Evolutionary conservation across 208 protist species (phyloP).

Genomic region (Leishmania turanica): DNA sequence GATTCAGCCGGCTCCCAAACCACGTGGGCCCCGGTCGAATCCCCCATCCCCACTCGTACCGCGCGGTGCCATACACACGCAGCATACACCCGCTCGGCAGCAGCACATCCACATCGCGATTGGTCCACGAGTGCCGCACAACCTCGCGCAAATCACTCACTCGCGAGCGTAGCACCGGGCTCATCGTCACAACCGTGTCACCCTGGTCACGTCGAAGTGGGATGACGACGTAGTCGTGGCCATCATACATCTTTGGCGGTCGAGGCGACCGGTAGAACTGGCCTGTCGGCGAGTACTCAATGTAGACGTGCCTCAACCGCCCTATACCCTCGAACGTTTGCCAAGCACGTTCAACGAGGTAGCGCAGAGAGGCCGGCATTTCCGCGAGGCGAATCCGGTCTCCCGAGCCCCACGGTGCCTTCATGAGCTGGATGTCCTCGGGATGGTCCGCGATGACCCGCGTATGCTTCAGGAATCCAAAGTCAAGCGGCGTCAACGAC

Average conservation of each 20-base stretch:
- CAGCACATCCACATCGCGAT: conserved; percentile 71
- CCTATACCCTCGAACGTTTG: conserved; percentile 52
- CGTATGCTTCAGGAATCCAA: conserved; percentile 42
- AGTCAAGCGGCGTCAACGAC: conserved; percentile 8
- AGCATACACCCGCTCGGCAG: conserved; percentile 63
- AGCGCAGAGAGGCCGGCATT: conserved; percentile 75
- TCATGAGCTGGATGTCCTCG: conserved; percentile 83
- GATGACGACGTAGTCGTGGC: conserved; percentile 90
- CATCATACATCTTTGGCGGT: conserved; percentile 74
- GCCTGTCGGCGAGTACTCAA: conserved; percentile 84
- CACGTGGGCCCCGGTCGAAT: conserved; percentile 65
- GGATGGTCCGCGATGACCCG: conserved; percentile 82
- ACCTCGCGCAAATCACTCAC: conserved; percentile 61
- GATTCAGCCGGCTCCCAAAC: conserved; percentile 67
- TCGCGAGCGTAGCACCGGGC: conserved; percentile 68
- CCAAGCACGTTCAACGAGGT: conserved; percentile 54
- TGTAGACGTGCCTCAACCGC: conserved; percentile 84
- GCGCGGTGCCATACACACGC: conserved; percentile 73
- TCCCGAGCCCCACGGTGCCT: conserved; percentile 83
- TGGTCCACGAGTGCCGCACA: conserved; percentile 76
- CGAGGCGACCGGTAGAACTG: conserved; percentile 65
- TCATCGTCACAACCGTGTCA: conserved; percentile 74
- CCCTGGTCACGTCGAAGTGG: conserved; percentile 63
- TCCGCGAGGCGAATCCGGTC: conserved; percentile 58
- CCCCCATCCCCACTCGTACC: conserved; percentile 89